Conservation (phyloP, 768 basidiomycete genomes). For the Phaeolepiota aurea region DNA sequence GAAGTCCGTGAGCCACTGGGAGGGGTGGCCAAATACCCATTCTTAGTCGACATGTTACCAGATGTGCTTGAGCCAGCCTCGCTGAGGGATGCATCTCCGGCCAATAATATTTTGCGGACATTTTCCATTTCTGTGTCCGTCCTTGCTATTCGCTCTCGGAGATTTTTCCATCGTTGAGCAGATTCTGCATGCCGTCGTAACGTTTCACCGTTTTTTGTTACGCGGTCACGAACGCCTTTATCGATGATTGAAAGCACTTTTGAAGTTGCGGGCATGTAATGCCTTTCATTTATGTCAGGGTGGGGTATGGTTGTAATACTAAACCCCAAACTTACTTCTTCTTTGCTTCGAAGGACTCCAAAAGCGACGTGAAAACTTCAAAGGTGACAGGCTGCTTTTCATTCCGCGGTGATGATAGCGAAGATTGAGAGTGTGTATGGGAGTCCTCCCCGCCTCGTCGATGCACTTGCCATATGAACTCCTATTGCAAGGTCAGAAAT, state of each 20-base stretch:
- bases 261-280: slow-evolving; percentile 90
- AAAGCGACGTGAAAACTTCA: slow-evolving; percentile 57
- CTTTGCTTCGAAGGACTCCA: slow-evolving; percentile 80
- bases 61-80: slow-evolving; percentile 69
- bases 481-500: slow-evolving; percentile 30
- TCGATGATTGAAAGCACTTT: slow-evolving; percentile 92
- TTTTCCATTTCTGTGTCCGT: slow-evolving; percentile 80
- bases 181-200: slow-evolving; percentile 85
- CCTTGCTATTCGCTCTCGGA: slow-evolving; percentile 71
- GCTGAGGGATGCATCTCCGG: slow-evolving; percentile 42
- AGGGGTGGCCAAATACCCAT: slow-evolving; percentile 62
- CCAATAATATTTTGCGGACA: slow-evolving; percentile 50
- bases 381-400: slow-evolving; percentile 46
- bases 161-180: slow-evolving; percentile 73
- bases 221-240: slow-evolving; percentile 86
- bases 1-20: slow-evolving; percentile 37
- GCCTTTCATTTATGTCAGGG: slow-evolving; percentile 34
- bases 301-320: slow-evolving; percentile 9
- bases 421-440: slow-evolving; percentile 28
- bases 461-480: slow-evolving; percentile 82
- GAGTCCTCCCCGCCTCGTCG: slow-evolving; percentile 41
- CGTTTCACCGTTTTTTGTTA: slow-evolving; percentile 96
- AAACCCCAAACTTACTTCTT: slow-evolving; percentile 54
- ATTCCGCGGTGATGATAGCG: slow-evolving; percentile 36
- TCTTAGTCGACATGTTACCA: slow-evolving; percentile 40